Conservation (phyloP, 305 asterid species). For the Fraxinus paxiana region DNA sequence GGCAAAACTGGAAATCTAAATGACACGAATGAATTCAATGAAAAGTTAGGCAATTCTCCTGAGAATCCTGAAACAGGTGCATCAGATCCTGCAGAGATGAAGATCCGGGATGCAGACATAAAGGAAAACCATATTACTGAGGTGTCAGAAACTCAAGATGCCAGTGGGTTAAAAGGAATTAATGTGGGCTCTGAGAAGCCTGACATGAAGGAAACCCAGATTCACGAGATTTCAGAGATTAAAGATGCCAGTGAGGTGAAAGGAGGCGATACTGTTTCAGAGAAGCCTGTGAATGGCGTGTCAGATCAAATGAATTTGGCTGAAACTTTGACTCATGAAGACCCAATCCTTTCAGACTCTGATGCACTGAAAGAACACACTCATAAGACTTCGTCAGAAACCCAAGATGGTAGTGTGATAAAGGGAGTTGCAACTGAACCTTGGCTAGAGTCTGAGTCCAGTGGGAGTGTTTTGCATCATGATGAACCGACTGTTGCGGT, state of each 20-base stretch:
- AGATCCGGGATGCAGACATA: conserved; percentile 26
- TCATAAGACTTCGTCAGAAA: conserved; percentile 28
- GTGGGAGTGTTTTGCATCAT: conserved; percentile 30
- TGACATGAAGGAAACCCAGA: conserved; percentile 10
- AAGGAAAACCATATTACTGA: conserved; percentile 22
- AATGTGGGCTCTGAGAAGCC: conserved; percentile 27
- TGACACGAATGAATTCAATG: conserved; percentile 29
- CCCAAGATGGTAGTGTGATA: conserved; percentile 38
- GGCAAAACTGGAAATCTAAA: conserved; percentile 30
- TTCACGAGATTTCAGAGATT: conserved; percentile 15
- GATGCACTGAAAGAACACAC: conserved; percentile 24
- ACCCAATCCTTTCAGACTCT: conserved; percentile 20
- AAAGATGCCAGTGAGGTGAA: conserved; percentile 23
- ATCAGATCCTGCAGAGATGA: conserved; percentile 26
- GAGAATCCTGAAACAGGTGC: conserved; percentile 35
- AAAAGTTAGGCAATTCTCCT: conserved; percentile 23
- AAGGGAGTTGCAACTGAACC: conserved; percentile 29
- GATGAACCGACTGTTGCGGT: conserved; percentile 23
- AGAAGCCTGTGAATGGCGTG: conserved; percentile 29
- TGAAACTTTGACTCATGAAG: conserved; percentile 19
- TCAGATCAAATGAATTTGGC: conserved; percentile 12
- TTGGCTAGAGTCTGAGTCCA: conserved; percentile 31
- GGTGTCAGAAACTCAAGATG: conserved; percentile 21
- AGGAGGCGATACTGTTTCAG: conserved; percentile 23
- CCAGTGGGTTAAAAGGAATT: conserved; percentile 18